These are phyloP conservation scores for Pyrenula aspistea DNA, from an alignment of 495 filamentous ascomycete species.

Conservation along the genomic window DNA sequence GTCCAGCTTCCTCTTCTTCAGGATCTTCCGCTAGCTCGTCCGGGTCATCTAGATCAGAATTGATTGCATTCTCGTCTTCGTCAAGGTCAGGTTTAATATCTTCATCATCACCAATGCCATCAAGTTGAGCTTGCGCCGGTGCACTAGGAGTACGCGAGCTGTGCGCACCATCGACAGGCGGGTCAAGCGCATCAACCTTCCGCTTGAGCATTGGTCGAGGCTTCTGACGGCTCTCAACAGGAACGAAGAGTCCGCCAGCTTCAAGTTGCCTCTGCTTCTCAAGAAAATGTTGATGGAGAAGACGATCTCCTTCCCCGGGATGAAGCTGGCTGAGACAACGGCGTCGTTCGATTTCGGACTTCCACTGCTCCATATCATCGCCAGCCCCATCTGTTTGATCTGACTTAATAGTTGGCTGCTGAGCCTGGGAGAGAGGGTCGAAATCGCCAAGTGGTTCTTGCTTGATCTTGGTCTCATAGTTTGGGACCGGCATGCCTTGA, in stretches of 20 bases:
- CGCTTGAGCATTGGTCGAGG: not conserved
- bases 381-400: slow-evolving; percentile 66
- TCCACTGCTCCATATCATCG: slow-evolving; percentile 41
- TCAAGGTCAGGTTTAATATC: slow-evolving; percentile 56
- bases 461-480: slow-evolving; percentile 34
- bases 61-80: slow-evolving; percentile 75
- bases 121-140: slow-evolving; percentile 38
- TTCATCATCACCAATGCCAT: slow-evolving; percentile 45
- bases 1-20: slow-evolving; percentile 65
- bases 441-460: slow-evolving; percentile 22
- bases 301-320: slow-evolving; percentile 43
- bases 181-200: slow-evolving; percentile 1
- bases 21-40: slow-evolving; percentile 67
- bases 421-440: not conserved
- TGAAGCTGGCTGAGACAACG: slow-evolving; percentile 48
- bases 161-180: not conserved
- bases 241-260: slow-evolving; percentile 71
- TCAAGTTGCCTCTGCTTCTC: slow-evolving; percentile 59
- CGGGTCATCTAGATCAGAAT: slow-evolving; percentile 93
- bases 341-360: slow-evolving; percentile 43
- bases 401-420: slow-evolving; percentile 12
- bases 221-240: slow-evolving; percentile 28
- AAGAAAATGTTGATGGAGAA: slow-evolving; percentile 27
- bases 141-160: slow-evolving; percentile 4
- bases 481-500: slow-evolving; percentile 28